Base-by-base conservation (phyloP, 2,329 filamentous ascomycete species). In the Orbilia javanica region DNA sequence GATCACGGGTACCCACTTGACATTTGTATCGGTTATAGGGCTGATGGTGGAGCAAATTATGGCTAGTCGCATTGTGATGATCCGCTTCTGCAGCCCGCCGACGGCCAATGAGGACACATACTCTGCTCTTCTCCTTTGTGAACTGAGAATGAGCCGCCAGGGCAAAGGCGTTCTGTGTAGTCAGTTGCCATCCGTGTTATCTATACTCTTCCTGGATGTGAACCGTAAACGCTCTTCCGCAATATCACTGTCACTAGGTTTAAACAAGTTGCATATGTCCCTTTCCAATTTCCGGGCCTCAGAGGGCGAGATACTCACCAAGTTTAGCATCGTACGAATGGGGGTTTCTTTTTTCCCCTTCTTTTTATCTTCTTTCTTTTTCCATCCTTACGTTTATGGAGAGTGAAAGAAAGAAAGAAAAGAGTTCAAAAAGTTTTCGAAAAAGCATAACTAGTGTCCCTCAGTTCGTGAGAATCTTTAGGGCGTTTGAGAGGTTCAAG, bases 251-350 rank as follows among this genome's bases (percentile, higher is more conserved):
- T 77, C 73, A 39, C 48, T 66, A 27, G 65, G 52, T 4, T 10
- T n/a, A 20, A 6, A 27, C 50, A 64, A 64, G 55, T 39, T 57
- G 60, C 66, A 22, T 44, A 53, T 60, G 60, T 60, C 66, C 73
- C 73, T 67, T 76, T 77, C 31, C 50, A 77, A 77, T 77, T 77
- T 77, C 65, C 73, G 42, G 36, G 55, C 65, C 31, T 42, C n/a
- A 48, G 65, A 36, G 11, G 34, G 0, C 22, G 13, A 53, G 60
- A 62, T 18, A 31, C 18, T 13, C 22, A 4, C n/a, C 55, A 27
- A 55, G 64, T 50, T 39, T 18, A 25, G 68, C 4, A 4, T 15
- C 25, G 50, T 62, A 60, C 34, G 13, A 42, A 39, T 50, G 29
- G 39, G 22, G 4, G 1, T 46, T 11, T 31, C 6, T 42, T 42